Evolutionary conservation across 2,329 filamentous ascomycete genomes (phyloP), one percentile per base, ranked within the genome.

Genomic region (Neophaeococcomyces mojaviensis): DNA sequence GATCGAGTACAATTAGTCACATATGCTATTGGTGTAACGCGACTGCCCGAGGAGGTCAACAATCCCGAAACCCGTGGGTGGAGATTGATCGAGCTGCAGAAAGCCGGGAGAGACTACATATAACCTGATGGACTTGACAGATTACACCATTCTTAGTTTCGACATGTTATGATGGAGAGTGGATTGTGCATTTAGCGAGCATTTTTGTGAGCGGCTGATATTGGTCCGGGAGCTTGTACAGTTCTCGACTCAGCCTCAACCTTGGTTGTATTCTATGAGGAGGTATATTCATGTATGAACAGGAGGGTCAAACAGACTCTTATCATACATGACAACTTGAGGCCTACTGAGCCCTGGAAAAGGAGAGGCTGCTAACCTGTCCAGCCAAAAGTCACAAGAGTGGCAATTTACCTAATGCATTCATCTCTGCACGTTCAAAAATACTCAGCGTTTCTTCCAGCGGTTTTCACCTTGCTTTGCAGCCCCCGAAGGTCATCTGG

Each of bases 1-100:
- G 92, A 98, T 69, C 94, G 89, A 70, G 92, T 98, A 19, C 92
- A 98, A 69, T 82, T 95, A 57, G 92, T 98, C 56, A 97, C 92
- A 2, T 98, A 98, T 62, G 92, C 90, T 53, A 97, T 98, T 57
- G 92, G 92, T 58, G 85, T 98, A 50, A 98, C 92, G 3, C 77
- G 92, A 55, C 81, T 94, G 49, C 83, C 92, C 2, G 92, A 98
- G 63, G 92, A 98, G 58, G 90, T 97, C 56, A 90, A 83, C 73
- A 97, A 98, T 66, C 86, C 88, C 2, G 92, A 98, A 71, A 98
- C 92, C 9, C 79, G 89, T 61, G 92, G 92, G 26, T 98, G 92
- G 92, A 83, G 90, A 60, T 73, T 98, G 66, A 97, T 98, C 62
- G 92, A 98, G 72, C 81, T 98, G 73, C 92, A 98, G 68, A 98